A percentile compares a stretch with the other conserved stretches of the same genome.
Evolutionary conservation across 805 yeast genomes (phyloP).

Genomic region (Candida maris): DNA sequence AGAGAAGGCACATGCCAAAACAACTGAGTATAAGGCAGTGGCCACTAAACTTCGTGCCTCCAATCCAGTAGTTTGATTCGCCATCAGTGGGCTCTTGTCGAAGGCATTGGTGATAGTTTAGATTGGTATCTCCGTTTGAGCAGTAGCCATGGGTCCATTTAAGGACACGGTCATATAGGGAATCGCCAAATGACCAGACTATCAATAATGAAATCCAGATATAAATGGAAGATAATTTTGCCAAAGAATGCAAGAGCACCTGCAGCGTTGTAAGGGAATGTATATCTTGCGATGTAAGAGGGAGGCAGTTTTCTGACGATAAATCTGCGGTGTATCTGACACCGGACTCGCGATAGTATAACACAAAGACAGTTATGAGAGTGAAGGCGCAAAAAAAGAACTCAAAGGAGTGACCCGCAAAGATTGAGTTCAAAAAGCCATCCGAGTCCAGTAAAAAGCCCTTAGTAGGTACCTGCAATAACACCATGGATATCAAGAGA

Average conservation of each 20-base stretch:
- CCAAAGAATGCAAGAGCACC: slow-evolving; percentile 13
- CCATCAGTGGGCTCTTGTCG: slow-evolving; percentile 9
- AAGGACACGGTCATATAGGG: slow-evolving; percentile 31
- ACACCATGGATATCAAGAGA: slow-evolving; percentile 1
- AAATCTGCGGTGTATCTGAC: slow-evolving; percentile 4
- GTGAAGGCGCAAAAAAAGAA: slow-evolving; percentile 14
- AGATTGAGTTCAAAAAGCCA: slow-evolving; percentile 24
- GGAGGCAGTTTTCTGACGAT: slow-evolving; percentile 7
- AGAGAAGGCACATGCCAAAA: slow-evolving; percentile 27
- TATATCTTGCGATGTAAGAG: slow-evolving; percentile 12
- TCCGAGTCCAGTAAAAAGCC: slow-evolving; percentile 19
- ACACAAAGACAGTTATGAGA: slow-evolving; percentile 3
- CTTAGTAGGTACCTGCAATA: slow-evolving; percentile 4
- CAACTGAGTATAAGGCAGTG: slow-evolving; percentile 37
- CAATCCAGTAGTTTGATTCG: slow-evolving; percentile 29
- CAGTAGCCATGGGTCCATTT: slow-evolving; percentile 40
- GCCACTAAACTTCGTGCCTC: slow-evolving; percentile 42
- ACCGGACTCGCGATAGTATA: slow-evolving; percentile 7
- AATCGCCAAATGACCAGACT: slow-evolving; percentile 34
- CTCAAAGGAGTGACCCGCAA: slow-evolving; percentile 32
- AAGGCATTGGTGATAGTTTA: slow-evolving; percentile 22
- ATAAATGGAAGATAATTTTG: slow-evolving; percentile 20
- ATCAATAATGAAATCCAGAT: slow-evolving; percentile 20
- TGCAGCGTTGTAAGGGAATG: slow-evolving; percentile 2
- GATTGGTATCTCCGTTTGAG: slow-evolving; percentile 15